phyloP scores from a whole-genome alignment of 495 filamentous ascomycete genomes.

The Oidiodendron maius region DNA sequence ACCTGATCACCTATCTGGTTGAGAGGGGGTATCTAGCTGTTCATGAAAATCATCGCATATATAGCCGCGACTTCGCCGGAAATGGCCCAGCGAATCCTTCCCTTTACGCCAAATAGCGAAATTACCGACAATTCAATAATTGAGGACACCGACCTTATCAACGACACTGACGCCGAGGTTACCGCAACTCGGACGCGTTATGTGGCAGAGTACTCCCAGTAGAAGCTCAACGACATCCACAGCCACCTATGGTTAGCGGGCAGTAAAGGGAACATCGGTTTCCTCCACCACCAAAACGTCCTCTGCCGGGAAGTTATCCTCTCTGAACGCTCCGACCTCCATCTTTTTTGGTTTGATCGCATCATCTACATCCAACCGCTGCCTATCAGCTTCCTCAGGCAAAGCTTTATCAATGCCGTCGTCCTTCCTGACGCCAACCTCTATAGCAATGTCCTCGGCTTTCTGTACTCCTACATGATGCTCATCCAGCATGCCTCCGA shows the following conservation, averaged over 20 bases:
- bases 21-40: too few species aligned
- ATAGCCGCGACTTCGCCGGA: too few species aligned
- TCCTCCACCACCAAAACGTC: constrained; percentile 37
- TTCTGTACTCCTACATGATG: constrained; percentile 33
- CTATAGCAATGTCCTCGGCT: constrained; percentile 36
- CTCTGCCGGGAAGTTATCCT: constrained; percentile 37
- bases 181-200: constrained; percentile 3
- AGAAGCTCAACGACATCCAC: constrained; percentile 5
- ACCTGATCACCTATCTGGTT: too few species aligned
- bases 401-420: constrained; percentile 6
- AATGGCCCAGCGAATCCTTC: constrained; percentile 4
- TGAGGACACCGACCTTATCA: constrained; percentile 4
- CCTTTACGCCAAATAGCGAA: not conserved
- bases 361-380: constrained; percentile 52
- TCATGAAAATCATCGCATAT: too few species aligned
- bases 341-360: constrained; percentile 48
- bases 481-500: constrained; percentile 37
- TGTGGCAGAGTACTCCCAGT: constrained; percentile 5
- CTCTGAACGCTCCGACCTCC: constrained; percentile 40
- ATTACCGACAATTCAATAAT: not conserved
- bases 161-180: not conserved
- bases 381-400: constrained; percentile 24
- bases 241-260: constrained; percentile 8
- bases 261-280: constrained; percentile 19
- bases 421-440: constrained; percentile 17